A percentile compares a stretch with the other conserved stretches of the same genome.
phyloP scores from a whole-genome alignment of 2,329 filamentous ascomycete genomes.

The Penicillium sp. region DNA sequence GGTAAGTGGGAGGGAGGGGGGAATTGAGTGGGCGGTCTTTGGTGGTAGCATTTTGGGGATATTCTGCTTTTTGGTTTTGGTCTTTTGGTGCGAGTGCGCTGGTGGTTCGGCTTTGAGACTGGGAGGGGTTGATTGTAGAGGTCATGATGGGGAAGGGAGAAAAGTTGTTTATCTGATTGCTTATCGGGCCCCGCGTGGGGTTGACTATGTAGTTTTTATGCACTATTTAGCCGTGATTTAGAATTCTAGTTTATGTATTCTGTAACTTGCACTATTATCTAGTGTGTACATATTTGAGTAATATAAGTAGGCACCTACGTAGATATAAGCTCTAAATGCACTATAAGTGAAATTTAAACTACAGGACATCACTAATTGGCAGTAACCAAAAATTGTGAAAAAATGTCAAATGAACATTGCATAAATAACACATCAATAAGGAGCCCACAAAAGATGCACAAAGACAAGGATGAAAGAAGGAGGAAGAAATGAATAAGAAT shows the following conservation, averaged over 20 bases:
- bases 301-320: no score
- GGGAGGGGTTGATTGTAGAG: neutral
- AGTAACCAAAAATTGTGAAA: no score
- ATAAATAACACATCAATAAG: no score
- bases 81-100: neutral
- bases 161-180: slow-evolving; percentile 3
- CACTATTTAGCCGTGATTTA: neutral
- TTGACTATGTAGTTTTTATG: neutral
- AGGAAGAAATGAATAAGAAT: no score
- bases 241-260: neutral
- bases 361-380: no score
- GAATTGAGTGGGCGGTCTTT: slow-evolving; percentile 11
- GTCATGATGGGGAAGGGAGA: neutral
- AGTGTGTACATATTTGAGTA: neutral
- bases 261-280: neutral
- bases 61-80: neutral
- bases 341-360: no score
- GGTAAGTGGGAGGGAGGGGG: slow-evolving; percentile 62
- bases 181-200: slow-evolving; percentile 7
- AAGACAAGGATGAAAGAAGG: no score
- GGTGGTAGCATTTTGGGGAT: slow-evolving; percentile 26
- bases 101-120: neutral
- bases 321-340: no score
- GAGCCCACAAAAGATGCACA: no score
- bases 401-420: no score